Percentiles rank a stretch among this genome's conserved stretches.
Evolutionary conservation across 2,329 filamentous ascomycete species (phyloP).

Genomic region (Verticillium nubilum): DNA sequence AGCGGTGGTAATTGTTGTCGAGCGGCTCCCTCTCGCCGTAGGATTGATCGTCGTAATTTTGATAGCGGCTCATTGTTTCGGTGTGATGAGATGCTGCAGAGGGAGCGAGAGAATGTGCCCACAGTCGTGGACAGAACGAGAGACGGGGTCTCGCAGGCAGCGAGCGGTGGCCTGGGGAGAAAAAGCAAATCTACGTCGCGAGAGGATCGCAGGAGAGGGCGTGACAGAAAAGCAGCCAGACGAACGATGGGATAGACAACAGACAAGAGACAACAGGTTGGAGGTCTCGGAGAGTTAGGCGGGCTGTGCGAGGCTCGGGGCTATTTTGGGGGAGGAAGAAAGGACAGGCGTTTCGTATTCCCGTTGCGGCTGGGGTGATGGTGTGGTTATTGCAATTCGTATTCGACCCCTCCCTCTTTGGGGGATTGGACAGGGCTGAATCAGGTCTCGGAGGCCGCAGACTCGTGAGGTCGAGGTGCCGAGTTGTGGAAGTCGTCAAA

Average conservation of each 20-base stretch:
- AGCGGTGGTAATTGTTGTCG: constrained; percentile 9
- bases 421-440: not conserved
- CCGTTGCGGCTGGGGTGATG: not conserved
- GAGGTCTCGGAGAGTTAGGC: not conserved
- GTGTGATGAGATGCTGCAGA: not conserved
- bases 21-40: constrained; percentile 12
- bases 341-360: not conserved
- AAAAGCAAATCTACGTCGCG: not conserved
- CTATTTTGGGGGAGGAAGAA: not conserved
- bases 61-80: constrained; percentile 6
- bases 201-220: not conserved
- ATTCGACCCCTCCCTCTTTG: not conserved
- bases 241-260: not conserved
- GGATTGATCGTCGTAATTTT: constrained; percentile 12
- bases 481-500: not conserved
- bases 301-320: not conserved
- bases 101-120: not conserved
- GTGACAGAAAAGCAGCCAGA: not conserved
- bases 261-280: not conserved
- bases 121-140: not conserved
- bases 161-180: not conserved
- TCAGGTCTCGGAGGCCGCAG: not conserved
- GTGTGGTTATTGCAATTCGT: not conserved
- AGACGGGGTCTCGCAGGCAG: not conserved
- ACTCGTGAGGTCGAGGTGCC: not conserved